Evolutionary conservation across 2,329 filamentous ascomycete genomes (phyloP).

Genomic region (Penicillium sp.): DNA sequence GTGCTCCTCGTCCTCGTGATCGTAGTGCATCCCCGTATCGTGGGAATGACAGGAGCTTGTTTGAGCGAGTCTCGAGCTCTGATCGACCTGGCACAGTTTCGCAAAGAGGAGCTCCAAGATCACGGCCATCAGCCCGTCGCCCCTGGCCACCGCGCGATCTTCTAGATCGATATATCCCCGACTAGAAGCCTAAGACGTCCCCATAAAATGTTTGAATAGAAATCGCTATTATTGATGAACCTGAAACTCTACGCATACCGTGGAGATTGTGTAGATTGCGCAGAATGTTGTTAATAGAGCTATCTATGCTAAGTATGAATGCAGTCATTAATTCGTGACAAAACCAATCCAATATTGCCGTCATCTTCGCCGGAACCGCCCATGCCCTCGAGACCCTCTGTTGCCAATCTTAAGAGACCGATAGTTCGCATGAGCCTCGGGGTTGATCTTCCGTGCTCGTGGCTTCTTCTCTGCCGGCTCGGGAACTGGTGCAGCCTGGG

Average conservation of each 20-base stretch:
- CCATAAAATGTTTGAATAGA: neutral
- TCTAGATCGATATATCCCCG: slow-evolving; percentile 34
- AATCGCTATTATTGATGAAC: no score
- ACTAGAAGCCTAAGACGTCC: slow-evolving; percentile 15
- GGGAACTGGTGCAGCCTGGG: slow-evolving; percentile 11
- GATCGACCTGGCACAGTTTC: neutral
- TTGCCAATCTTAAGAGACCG: slow-evolving; percentile 48
- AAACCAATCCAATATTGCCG: neutral
- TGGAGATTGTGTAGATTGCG: neutral
- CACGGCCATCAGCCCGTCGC: slow-evolving; percentile 1
- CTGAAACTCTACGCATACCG: no score
- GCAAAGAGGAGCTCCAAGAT: neutral
- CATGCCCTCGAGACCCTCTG: slow-evolving; percentile 35
- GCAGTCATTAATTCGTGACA: slow-evolving; percentile 20
- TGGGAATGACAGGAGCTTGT: slow-evolving; percentile 16
- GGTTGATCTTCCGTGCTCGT: slow-evolving; percentile 40
- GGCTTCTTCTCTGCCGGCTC: slow-evolving; percentile 27
- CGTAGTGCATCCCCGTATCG: slow-evolving; percentile 26
- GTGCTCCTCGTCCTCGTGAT: slow-evolving; percentile 1
- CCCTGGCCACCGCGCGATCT: slow-evolving; percentile 23
- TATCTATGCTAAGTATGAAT: slow-evolving; percentile 17
- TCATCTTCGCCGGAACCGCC: slow-evolving; percentile 40
- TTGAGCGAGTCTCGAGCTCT: slow-evolving; percentile 29
- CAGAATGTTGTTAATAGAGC: no score
- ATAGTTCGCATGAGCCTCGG: slow-evolving; percentile 50